phyloP scores from a whole-genome alignment of 1,284 basidiomycete genomes.

The Cutaneotrichosporon arboriforme region DNA sequence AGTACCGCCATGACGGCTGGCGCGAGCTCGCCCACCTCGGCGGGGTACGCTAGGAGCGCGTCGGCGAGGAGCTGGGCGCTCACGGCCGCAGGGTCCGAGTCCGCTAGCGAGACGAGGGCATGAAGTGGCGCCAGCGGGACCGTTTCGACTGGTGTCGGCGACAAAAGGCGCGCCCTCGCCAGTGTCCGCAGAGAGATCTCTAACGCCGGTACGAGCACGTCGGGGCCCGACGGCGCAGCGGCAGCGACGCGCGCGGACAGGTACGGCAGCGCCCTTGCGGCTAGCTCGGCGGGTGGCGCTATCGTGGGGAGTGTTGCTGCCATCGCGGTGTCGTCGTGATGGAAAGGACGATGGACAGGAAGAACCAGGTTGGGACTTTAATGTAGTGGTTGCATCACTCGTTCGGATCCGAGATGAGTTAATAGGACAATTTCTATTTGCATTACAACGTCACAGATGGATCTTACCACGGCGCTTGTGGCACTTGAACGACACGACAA shows the following conservation, averaged over 20 bases:
- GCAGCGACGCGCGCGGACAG: constrained; percentile 3
- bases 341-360: too few relatives aligned
- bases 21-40: constrained; percentile 4
- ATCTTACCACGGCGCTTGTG: too few relatives aligned
- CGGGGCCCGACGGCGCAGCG: constrained; percentile 1
- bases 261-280: constrained; percentile 5
- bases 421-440: too few relatives aligned
- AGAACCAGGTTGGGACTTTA: too few relatives aligned
- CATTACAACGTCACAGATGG: too few relatives aligned
- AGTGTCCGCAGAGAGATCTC: constrained; percentile 4
- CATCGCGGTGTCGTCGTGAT: too few relatives aligned
- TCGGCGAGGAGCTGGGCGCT: constrained; percentile 4
- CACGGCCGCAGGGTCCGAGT: background rate
- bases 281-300: too few relatives aligned
- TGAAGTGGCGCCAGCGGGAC: constrained; percentile 9
- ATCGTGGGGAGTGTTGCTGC: too few relatives aligned
- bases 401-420: too few relatives aligned
- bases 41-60: constrained; percentile 18
- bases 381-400: too few relatives aligned
- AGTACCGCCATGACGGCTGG: background rate
- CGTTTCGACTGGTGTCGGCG: background rate
- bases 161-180: constrained; percentile 6
- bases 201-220: constrained; percentile 3
- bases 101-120: constrained; percentile 9
- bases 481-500: too few relatives aligned